phyloP scores from a whole-genome alignment of 257 asterid species.

The Primulina huaijiensis region DNA sequence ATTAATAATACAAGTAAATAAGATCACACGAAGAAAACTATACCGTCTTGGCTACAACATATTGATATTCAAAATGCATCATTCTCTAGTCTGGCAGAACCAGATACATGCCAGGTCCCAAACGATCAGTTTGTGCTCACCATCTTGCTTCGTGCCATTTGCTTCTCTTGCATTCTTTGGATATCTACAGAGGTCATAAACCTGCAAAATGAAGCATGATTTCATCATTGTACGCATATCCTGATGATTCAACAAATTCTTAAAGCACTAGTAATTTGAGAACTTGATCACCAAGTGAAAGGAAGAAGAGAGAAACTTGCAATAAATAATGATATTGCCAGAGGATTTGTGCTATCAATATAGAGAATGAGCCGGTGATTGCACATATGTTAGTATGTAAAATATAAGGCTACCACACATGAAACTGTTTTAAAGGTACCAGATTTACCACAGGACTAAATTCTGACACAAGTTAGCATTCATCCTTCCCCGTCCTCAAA shows the following conservation, averaged over 20 bases:
- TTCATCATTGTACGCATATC: not conserved
- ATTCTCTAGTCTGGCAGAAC: not conserved
- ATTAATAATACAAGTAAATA: not conserved
- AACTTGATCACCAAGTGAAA: not conserved
- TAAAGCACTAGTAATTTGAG: not conserved
- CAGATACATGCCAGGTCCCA: not conserved
- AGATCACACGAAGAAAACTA: not conserved
- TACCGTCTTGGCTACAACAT: not conserved
- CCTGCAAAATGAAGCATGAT: not conserved
- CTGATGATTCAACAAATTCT: not conserved
- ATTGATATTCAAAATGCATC: not conserved
- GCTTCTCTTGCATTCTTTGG: not conserved
- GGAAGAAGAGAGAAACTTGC: not conserved
- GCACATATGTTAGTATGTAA: not conserved
- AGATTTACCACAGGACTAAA: slow-evolving; percentile 17
- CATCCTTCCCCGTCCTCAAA: slow-evolving; percentile 40
- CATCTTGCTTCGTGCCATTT: not conserved
- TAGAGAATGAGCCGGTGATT: not conserved
- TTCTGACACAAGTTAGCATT: slow-evolving; percentile 4
- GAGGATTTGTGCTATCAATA: not conserved
- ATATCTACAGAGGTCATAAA: not conserved
- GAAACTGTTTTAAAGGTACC: not conserved
- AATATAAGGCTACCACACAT: not conserved
- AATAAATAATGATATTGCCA: no score
- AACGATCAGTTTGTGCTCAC: not conserved